Base-by-base conservation (phyloP, 352 stramenopile genomes). In the Phytophthora multivora region DNA sequence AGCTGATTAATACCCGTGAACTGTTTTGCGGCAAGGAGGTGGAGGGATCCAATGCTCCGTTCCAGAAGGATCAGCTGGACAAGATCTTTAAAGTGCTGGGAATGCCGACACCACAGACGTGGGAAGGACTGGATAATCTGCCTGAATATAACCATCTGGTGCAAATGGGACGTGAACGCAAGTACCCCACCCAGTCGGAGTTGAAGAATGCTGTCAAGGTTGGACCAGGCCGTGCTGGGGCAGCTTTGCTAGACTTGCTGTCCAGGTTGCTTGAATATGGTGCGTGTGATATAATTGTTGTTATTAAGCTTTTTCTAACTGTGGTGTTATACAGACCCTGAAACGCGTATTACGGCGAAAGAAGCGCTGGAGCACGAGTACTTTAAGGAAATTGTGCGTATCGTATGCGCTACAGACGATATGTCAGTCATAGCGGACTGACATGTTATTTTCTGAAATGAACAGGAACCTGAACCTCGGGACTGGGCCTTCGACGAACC, bases 291-390 rank as follows among this genome's bases (percentile, higher is more conserved):
- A 3, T 42, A 21, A 5, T 53, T 49, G 7, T 43, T 21, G 47
- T 13, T 42, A 7, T 41, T 5, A 23, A 33, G 18, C 28, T 39
- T 15, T 41, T 28, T 11, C 5, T 45, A 59, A 46, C 12, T 28
- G 19, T 36, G 50, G 23, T 18, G 18, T 40, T 59, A 4, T 38
- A 40, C 81, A 85, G 88, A 98, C 72, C 94, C 94, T 30, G 80
- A 86, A 61, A 79, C 90, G 31, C 86, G 96, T 23, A 96, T 98
- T 58, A 97, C 84, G 25, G 94, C 93, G 4, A 87, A 92, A 42
- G 80, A 97, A 54, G 96, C 96, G 31, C 63, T 98, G 10, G 80
- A 97, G 40, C 93, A 98, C 73, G 73, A 93, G 57, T 98, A 98
- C 60, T 98, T 98, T 59, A 91, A 83, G 62, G 78, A 96, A 23